phyloP scores from a whole-genome alignment of 1,284 basidiomycete species.

The Leccinum angustisporum region DNA sequence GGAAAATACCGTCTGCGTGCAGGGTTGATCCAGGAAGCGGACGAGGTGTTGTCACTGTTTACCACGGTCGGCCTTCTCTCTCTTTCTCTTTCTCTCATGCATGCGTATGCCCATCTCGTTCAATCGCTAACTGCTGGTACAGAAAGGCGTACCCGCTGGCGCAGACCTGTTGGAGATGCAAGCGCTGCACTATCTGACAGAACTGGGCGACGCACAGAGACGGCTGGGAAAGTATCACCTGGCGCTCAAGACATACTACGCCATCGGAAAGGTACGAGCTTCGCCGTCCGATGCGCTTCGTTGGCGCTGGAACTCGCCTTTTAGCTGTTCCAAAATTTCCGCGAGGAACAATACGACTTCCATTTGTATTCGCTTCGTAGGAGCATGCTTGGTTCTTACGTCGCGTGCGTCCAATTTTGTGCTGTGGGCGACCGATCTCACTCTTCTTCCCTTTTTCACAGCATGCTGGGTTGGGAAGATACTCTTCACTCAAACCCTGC shows the following conservation, averaged over 20 bases:
- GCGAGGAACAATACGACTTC: conserved; percentile 99
- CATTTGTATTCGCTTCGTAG: conserved; percentile 94
- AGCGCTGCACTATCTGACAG: conserved; percentile 83
- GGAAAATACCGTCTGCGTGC: conserved; percentile 91
- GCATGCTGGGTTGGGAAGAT: conserved; percentile 85
- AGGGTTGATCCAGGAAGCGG: conserved; percentile 76
- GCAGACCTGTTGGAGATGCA: conserved; percentile 96
- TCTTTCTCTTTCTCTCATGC: neutral
- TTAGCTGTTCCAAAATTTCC: conserved; percentile 83
- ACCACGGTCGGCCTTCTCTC: conserved; percentile 65
- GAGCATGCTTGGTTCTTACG: conserved; percentile 84
- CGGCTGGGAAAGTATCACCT: conserved; percentile 69
- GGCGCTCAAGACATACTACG: conserved; percentile 86
- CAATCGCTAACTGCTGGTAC: conserved; percentile 12
- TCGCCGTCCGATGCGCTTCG: conserved; percentile 11
- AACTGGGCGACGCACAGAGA: conserved; percentile 77
- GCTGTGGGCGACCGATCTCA: conserved; percentile 1
- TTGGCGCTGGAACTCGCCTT: conserved; percentile 4
- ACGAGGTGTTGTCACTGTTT: conserved; percentile 75
- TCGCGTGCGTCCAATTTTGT: conserved; percentile 51
- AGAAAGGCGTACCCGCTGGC: conserved; percentile 86
- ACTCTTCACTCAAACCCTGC: conserved; percentile 70
- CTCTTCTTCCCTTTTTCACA: conserved; percentile 31
- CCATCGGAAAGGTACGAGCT: conserved; percentile 65
- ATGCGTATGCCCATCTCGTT: neutral